Percentiles rank a stretch among this genome's conserved stretches.
These are phyloP conservation scores for Aureobasidium musti DNA, from an alignment of 2,329 filamentous ascomycete species.

Conservation along the genomic window DNA sequence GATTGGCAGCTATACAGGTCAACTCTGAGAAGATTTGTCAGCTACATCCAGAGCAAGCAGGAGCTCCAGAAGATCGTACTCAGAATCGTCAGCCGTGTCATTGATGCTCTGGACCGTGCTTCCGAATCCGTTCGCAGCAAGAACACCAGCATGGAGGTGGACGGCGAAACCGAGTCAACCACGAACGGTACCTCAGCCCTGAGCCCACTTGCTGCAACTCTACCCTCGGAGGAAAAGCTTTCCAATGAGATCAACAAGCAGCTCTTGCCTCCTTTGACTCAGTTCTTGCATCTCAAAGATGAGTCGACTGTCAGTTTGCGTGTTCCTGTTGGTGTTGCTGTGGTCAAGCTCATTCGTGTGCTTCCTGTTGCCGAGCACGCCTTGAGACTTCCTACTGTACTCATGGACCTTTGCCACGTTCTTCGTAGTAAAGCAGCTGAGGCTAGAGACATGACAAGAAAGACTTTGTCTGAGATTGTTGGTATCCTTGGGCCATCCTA, in stretches of 20 bases:
- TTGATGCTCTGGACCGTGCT: conserved; percentile 66
- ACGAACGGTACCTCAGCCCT: neutral
- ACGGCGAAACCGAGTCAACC: neutral
- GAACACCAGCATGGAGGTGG: conserved; percentile 13
- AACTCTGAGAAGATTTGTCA: conserved; percentile 78
- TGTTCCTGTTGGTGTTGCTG: conserved; percentile 83
- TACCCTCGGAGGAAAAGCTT: conserved; percentile 47
- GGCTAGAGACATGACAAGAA: conserved; percentile 85
- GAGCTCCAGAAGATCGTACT: conserved; percentile 85
- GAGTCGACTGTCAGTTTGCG: conserved; percentile 92
- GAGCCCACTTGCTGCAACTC: conserved; percentile 45
- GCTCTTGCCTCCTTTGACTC: conserved; percentile 76
- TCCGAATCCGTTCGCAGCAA: conserved; percentile 9
- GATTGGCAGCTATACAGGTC: conserved; percentile 91
- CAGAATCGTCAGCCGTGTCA: conserved; percentile 75
- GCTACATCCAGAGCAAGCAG: conserved; percentile 76
- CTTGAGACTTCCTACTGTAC: conserved; percentile 73
- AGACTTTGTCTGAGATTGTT: conserved; percentile 82
- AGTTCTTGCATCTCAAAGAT: conserved; percentile 90
- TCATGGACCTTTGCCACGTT: conserved; percentile 92
- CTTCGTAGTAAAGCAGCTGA: conserved; percentile 86
- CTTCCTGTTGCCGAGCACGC: conserved; percentile 73
- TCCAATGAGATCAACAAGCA: conserved; percentile 67
- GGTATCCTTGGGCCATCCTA: conserved; percentile 76
- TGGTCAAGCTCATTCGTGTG: conserved; percentile 82